Base-by-base conservation (phyloP, 2,329 filamentous ascomycete species). In the Alternaria arbusti region DNA sequence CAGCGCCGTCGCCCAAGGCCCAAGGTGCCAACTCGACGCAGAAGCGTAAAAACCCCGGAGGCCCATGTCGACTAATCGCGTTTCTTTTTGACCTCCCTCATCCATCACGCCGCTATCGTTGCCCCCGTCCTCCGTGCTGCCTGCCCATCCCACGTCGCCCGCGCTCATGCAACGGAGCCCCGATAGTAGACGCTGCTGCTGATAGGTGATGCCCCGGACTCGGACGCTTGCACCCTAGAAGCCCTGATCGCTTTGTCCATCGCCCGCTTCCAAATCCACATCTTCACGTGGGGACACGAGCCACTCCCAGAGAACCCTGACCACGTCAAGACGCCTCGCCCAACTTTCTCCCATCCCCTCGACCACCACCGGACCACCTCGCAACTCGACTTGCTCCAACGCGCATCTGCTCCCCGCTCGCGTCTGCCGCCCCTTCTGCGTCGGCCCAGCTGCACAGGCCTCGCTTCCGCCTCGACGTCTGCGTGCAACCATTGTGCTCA, bases 201-300 rank as follows among this genome's bases (percentile, higher is more conserved):
- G 63, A 62, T 64, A 68, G 61, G 49, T 62, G 65, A 65, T 63
- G 69, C 65, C 55, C 22, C 23, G 26, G 57, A 15, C 30, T 51
- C 30, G 13, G 30, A 56, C 32, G 25, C 57, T 28, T 43, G 49
- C 51, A 40, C n/a, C 32, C 46, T 26, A n/a, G 15, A 43, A 11
- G 47, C 36, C 36, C 11, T 25, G 17, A 20, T 47, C 44, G 54
- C 54, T 32, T 36, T 49, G 40, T 47, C 25, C 25, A 28, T 45
- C 36, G 52, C 30, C 36, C 36, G 36, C 36, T 40, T 40, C 36
- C 40, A 52, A 45, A 60, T 57, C 57, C 56, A 56, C 58, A 59
- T 58, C 60, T 73, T 75, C 72, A 60, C 74, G 74, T 76, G 74
- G 71, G 65, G 68, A 70, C 70, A 71, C 71, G 67, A 70, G 68